These are phyloP conservation scores for Podosphaera xanthii DNA, from an alignment of 2,329 filamentous ascomycete species.

Conservation along the genomic window DNA sequence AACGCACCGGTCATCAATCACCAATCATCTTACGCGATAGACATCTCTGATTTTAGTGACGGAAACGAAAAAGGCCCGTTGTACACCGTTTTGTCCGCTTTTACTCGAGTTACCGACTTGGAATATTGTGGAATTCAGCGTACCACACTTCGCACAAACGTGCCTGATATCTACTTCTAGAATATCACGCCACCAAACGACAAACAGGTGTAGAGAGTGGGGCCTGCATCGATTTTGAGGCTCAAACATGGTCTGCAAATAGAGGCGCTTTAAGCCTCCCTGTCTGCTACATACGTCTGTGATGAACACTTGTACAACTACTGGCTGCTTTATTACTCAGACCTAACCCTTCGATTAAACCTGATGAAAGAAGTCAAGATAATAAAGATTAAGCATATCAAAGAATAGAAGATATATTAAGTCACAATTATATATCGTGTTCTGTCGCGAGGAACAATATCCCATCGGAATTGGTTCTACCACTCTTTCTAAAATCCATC, in stretches of 20 bases:
- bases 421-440: background rate
- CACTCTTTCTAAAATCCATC: background rate
- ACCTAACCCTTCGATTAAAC: background rate
- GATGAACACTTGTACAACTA: slow-evolving; percentile 10
- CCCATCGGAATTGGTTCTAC: background rate
- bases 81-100: background rate
- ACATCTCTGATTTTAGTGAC: background rate
- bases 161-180: background rate
- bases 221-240: slow-evolving; percentile 6
- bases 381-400: background rate
- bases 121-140: background rate
- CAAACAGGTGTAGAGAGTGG: slow-evolving; percentile 5
- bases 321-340: slow-evolving; percentile 5
- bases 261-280: slow-evolving; percentile 14
- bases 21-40: background rate
- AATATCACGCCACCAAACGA: background rate
- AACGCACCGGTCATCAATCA: background rate
- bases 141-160: background rate
- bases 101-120: background rate
- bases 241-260: slow-evolving; percentile 15
- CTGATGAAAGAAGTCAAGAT: background rate
- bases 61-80: background rate
- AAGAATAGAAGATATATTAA: background rate
- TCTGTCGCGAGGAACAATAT: background rate
- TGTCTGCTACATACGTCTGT: slow-evolving; percentile 5